Evolutionary conservation across 2,329 filamentous ascomycete genomes (phyloP).

Genomic region (Neoarthrinium moseri): DNA sequence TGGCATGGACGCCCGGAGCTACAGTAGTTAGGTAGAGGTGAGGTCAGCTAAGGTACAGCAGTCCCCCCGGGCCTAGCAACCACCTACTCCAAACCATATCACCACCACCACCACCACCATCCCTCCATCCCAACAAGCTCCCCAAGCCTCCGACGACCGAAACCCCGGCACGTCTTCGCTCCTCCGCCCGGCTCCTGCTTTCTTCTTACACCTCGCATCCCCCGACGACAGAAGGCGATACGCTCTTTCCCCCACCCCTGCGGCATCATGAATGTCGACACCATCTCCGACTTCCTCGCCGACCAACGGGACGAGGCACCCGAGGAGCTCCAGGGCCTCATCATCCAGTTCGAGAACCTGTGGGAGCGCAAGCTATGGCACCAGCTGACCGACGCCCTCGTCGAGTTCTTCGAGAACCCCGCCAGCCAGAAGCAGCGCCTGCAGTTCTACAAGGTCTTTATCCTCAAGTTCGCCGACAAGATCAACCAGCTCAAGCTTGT

Average conservation of each 20-base stretch:
- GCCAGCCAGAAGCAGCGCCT: conserved; percentile 83
- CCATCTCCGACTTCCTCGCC: conserved; percentile 87
- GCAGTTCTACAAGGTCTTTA: conserved; percentile 89
- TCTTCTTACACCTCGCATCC: too few species aligned
- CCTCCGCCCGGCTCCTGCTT: too few species aligned
- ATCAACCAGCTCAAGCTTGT: conserved; percentile 99
- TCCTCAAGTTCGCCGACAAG: conserved; percentile 94
- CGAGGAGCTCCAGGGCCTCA: conserved; percentile 81
- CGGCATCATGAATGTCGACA: conserved; percentile 73
- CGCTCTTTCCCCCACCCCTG: not conserved
- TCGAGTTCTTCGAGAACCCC: conserved; percentile 83
- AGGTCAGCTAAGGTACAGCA: not conserved
- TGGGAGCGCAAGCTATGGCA: conserved; percentile 99
- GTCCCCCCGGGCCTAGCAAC: not conserved
- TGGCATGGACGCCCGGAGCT: conserved; percentile 4
- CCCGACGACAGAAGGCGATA: conserved; percentile 7
- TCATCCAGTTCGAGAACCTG: conserved; percentile 90
- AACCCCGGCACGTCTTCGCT: conserved; percentile 1
- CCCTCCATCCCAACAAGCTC: conserved; percentile 9
- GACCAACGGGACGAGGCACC: conserved; percentile 87
- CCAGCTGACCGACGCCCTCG: conserved; percentile 86
- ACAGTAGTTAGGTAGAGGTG: not conserved
- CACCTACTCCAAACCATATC: conserved; percentile 1
- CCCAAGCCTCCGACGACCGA: conserved; percentile 8
- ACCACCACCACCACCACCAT: conserved; percentile 9